These are phyloP conservation scores for Phylloporus sp. DNA, from an alignment of 768 basidiomycete genomes.

Conservation along the genomic window DNA sequence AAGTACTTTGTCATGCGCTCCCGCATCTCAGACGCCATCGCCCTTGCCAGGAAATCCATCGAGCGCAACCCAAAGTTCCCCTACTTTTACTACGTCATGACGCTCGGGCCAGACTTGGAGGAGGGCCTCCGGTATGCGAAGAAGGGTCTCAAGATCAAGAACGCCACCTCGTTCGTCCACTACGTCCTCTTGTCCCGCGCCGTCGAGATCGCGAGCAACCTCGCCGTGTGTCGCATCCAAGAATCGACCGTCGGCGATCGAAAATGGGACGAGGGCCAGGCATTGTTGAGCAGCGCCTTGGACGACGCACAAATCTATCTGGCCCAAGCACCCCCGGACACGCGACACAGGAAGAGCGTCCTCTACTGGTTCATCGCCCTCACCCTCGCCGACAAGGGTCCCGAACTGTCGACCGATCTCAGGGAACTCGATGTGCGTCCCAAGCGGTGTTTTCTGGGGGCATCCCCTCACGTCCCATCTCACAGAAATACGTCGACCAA, in stretches of 20 bases:
- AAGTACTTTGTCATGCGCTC: constrained; percentile 50
- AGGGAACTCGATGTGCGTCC: constrained; percentile 44
- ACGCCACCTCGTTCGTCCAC: constrained; percentile 50
- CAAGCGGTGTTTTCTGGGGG: neutral
- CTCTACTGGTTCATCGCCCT: constrained; percentile 57
- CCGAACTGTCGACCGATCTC: constrained; percentile 45
- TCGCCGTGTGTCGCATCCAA: constrained; percentile 48
- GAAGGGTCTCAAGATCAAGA: constrained; percentile 57
- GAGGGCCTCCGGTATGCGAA: constrained; percentile 58
- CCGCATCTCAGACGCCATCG: constrained; percentile 45
- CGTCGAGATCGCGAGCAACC: constrained; percentile 52
- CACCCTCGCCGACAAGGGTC: constrained; percentile 46
- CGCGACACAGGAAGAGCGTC: constrained; percentile 54
- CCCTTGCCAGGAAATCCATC: constrained; percentile 42
- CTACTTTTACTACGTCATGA: constrained; percentile 62
- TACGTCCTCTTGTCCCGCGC: constrained; percentile 58
- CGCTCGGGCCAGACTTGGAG: constrained; percentile 42
- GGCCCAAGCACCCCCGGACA: constrained; percentile 55
- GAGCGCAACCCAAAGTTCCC: constrained; percentile 53
- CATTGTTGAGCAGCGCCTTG: constrained; percentile 53
- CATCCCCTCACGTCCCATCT: neutral
- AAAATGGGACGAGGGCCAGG: constrained; percentile 56
- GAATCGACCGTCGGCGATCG: constrained; percentile 37
- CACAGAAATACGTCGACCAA: constrained; percentile 36
- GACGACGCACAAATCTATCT: constrained; percentile 58